A percentile compares a stretch with the other conserved stretches of the same genome.
phyloP scores from a whole-genome alignment of 2,329 filamentous ascomycete species.

The Phialophora expanda region DNA sequence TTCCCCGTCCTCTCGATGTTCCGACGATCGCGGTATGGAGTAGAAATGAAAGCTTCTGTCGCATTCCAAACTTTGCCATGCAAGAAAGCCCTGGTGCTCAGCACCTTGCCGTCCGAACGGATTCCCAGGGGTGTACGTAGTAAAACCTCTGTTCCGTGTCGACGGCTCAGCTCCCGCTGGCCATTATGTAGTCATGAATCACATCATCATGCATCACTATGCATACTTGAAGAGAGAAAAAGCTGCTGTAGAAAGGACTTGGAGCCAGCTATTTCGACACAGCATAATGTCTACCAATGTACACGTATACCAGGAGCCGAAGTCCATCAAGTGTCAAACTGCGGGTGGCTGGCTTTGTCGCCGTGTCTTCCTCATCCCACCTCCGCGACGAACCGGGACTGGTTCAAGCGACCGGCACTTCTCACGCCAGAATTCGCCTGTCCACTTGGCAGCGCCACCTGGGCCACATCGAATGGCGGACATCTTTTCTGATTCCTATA shows the following conservation, averaged over 20 bases:
- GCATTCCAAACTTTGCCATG: slow-evolving; percentile 4
- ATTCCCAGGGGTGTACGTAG: not conserved
- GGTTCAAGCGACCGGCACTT: not conserved
- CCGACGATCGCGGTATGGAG: not conserved
- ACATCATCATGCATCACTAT: not conserved
- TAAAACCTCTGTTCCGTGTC: not conserved
- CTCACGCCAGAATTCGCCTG: not conserved
- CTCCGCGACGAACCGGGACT: not conserved
- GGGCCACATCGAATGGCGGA: not conserved
- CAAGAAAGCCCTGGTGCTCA: not conserved
- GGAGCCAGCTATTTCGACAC: not conserved
- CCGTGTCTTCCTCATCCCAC: not conserved
- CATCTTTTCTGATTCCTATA: not conserved
- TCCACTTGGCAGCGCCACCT: not conserved
- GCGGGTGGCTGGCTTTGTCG: not conserved
- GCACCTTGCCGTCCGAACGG: not conserved
- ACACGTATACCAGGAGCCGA: not conserved
- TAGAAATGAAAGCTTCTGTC: not conserved
- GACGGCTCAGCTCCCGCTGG: not conserved
- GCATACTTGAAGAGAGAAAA: not conserved
- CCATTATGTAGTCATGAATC: not conserved
- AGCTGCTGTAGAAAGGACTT: not conserved
- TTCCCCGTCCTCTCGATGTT: not conserved
- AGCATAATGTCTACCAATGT: not conserved
- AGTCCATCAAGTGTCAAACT: not conserved